Evolutionary conservation across 352 stramenopile species (phyloP).

Genomic region (Thalassiosira pacifica): DNA sequence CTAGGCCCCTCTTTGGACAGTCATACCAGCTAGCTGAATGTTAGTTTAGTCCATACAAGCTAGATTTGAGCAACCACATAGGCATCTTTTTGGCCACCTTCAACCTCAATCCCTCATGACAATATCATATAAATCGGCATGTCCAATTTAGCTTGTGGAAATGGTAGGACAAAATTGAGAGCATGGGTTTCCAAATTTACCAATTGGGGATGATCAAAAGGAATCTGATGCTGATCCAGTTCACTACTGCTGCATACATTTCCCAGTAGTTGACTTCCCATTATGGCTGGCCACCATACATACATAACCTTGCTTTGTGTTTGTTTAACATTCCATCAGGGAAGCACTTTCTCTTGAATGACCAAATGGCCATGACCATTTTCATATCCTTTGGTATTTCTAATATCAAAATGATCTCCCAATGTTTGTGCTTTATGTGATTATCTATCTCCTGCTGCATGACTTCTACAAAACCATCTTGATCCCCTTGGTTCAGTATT

Average conservation of each 20-base stretch:
- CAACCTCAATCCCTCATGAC: constrained; percentile 38
- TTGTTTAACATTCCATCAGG: neutral
- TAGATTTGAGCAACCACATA: constrained; percentile 23
- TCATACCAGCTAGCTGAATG: constrained; percentile 16
- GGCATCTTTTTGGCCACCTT: constrained; percentile 17
- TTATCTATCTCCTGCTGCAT: constrained; percentile 3
- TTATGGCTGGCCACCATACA: neutral
- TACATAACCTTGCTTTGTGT: neutral
- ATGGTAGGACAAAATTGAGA: constrained; percentile 63
- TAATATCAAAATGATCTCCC: neutral
- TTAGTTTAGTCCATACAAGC: constrained; percentile 54
- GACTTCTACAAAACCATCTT: neutral
- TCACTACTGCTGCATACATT: neutral
- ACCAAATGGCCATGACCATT: constrained; percentile 26
- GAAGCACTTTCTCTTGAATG: constrained; percentile 30
- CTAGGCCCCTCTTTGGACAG: neutral
- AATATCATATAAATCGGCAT: constrained; percentile 65
- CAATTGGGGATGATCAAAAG: neutral
- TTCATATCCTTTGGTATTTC: neutral
- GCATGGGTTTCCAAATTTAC: neutral
- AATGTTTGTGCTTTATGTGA: neutral
- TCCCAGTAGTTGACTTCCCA: constrained; percentile 6
- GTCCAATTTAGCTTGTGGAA: too few species aligned
- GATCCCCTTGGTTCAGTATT: constrained; percentile 1
- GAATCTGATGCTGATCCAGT: neutral